Base-by-base conservation (phyloP, 257 asterid genomes). In the Solanum lignicaule region DNA sequence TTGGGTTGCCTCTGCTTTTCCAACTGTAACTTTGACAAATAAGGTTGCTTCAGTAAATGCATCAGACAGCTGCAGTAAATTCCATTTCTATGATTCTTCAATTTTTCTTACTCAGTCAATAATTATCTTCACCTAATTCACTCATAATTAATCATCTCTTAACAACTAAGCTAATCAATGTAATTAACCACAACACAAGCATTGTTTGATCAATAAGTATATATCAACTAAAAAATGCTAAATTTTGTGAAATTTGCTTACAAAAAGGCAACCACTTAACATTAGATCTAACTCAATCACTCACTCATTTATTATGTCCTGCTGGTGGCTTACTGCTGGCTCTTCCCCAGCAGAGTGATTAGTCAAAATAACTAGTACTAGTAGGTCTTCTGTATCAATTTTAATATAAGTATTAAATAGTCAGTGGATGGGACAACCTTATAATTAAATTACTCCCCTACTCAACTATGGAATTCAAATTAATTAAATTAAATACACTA, bases 21-120 rank as follows among this genome's bases (percentile, higher is more conserved):
- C 87, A 48, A 76, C 90, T 88, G 92, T 85, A 91, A 91, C 90
- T 93, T 93, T 92, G 95, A 93, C 92, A 91, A 93, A 91, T 88
- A 90, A 90, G 93, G 92, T 89, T 91, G 87, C 74, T 90, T 88
- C 91, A 92, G 92, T 94, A 91, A 95, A 90, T 91, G 87, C 89
- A 75, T 86, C 91, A 93, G 93, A 84, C 87, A 71, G 66, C 48
- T 46, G 91, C 94, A 85, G 89, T 48, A 82, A 82, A 48, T 31
- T 29, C 71, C 86, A 46, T 82, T 82, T 32, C 12, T 48, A 31
- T 82, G 71, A 35, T 82, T 81, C 39, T 43, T 72, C 41, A 18
- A 16, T 23, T 74, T 82, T 48, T 31, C 23, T 31, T 82, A 48
- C 85, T 81, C 85, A 43, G 6, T 48, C 43, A 60, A 82, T 81